Percentiles rank a stretch among this genome's conserved stretches.
These are phyloP conservation scores for Cryptococcus sp. DNA, from an alignment of 1,284 basidiomycete genomes.

Conservation along the genomic window DNA sequence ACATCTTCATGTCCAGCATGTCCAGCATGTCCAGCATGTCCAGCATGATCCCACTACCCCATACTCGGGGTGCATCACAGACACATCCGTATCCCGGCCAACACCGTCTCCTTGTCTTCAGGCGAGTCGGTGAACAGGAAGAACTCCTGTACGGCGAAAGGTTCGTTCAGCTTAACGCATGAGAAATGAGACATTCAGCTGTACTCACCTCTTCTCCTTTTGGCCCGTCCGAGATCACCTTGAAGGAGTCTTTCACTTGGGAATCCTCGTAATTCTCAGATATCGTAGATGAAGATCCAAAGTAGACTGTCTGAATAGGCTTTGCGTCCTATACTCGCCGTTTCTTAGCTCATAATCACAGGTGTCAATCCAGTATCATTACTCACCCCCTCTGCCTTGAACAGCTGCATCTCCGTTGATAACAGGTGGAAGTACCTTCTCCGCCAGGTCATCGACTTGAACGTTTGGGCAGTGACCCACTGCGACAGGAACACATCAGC, in stretches of 20 bases:
- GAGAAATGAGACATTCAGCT: neutral
- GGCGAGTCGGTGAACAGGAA: constrained; percentile 47
- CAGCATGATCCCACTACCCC: too few relatives aligned
- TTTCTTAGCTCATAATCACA: neutral
- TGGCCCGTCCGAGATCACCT: constrained; percentile 26
- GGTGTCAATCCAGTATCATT: neutral
- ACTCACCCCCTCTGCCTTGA: constrained; percentile 38
- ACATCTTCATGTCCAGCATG: too few relatives aligned
- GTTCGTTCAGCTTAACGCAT: neutral
- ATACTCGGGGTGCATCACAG: neutral
- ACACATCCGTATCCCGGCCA: constrained; percentile 34
- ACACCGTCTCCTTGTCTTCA: constrained; percentile 42
- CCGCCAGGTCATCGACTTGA: constrained; percentile 41
- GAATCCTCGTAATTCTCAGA: constrained; percentile 45
- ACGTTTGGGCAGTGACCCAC: constrained; percentile 49
- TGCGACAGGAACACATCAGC: constrained; percentile 10
- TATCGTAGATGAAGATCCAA: constrained; percentile 16
- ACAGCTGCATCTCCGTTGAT: constrained; percentile 34
- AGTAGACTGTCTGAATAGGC: constrained; percentile 31
- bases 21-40: too few relatives aligned
- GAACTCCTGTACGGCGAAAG: constrained; percentile 27
- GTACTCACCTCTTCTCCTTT: constrained; percentile 33
- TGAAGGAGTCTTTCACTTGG: constrained; percentile 48
- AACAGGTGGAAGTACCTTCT: constrained; percentile 45
- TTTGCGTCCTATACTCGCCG: constrained; percentile 25